These are phyloP conservation scores for Xylaria hypoxylon DNA, from an alignment of 2,329 filamentous ascomycete species.

Conservation along the genomic window DNA sequence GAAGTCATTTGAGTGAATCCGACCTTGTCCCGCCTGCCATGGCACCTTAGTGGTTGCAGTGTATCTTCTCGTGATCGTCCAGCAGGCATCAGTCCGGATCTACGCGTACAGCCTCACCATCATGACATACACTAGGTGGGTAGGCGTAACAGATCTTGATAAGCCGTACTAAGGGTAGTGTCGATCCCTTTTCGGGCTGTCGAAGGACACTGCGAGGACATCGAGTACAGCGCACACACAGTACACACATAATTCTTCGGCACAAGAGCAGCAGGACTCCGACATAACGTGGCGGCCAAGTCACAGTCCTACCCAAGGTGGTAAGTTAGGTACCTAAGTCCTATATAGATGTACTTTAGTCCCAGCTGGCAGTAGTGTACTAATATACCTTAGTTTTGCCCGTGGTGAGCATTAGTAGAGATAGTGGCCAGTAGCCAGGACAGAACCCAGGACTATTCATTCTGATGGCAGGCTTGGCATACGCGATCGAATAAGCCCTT, in stretches of 20 bases:
- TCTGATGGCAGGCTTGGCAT: slow-evolving; percentile 30
- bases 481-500: slow-evolving; percentile 10
- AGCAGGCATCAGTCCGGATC: slow-evolving; percentile 16
- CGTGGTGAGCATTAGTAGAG: neutral
- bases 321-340: neutral
- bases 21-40: slow-evolving; percentile 21
- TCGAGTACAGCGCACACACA: neutral
- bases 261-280: slow-evolving; percentile 13
- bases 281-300: slow-evolving; percentile 20
- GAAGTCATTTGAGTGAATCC: slow-evolving; percentile 21
- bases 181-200: slow-evolving; percentile 17
- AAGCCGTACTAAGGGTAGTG: slow-evolving; percentile 7
- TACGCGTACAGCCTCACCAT: slow-evolving; percentile 23
- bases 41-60: slow-evolving; percentile 23
- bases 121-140: neutral
- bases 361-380: slow-evolving; percentile 2
- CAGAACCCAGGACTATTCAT: slow-evolving; percentile 14
- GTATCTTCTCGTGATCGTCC: slow-evolving; percentile 12
- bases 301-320: neutral
- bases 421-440: no score
- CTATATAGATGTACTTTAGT: slow-evolving; percentile 11
- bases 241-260: slow-evolving; percentile 3
- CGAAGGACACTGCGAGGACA: neutral
- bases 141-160: neutral
- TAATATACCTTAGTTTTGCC: neutral